Base-by-base conservation (phyloP, 331 rosid genomes). In the Pyrus hybrid region DNA sequence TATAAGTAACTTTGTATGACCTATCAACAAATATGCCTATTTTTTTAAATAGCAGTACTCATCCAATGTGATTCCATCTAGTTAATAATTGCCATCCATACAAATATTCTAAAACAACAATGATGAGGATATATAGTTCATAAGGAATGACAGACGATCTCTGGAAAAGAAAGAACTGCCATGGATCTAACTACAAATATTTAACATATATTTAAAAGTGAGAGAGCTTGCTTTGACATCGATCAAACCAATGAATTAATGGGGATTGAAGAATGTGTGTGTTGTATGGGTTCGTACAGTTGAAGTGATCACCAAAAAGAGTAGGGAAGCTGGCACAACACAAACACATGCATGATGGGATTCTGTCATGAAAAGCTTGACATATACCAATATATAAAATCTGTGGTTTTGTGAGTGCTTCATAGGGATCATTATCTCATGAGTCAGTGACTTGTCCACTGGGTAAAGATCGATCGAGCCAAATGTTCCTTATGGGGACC, bases 401-500 rank as follows among this genome's bases (percentile, higher is more conserved):
- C 1, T 17, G 56, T 20, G 41, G 8, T 29, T 7, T 37, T 35
- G 30, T 7, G 58, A 58, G 18, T 10, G 26, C 54, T 18, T 73
- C 47, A 25, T 62, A 72, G 68, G 57, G 70, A 61, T 73, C 70
- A 62, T 74, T 73, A 60, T 73, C 23, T 72, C 5, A 47, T 22
- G 76, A 17, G 53, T 26, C 43, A 6, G 41, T 37, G 68, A 60
- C 68, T 74, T 62, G 70, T 74, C 29, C 8, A 18, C 28, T 32
- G 17, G 49, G 70, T 33, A 28, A 13, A 16, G 70, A 64, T 30
- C 22, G 68, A 65, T 29, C 23, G 18, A 63, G 68, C 23, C 22
- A 5, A 18, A 45, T 43, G 77, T 60, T 60, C 68, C 62, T 43
- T 33, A 20, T 43, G 70, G 77, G 76, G 76, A 72, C 77, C 77